phyloP scores from a whole-genome alignment of 176 grass and related monocot genomes.

The Microstegium vimineum region DNA sequence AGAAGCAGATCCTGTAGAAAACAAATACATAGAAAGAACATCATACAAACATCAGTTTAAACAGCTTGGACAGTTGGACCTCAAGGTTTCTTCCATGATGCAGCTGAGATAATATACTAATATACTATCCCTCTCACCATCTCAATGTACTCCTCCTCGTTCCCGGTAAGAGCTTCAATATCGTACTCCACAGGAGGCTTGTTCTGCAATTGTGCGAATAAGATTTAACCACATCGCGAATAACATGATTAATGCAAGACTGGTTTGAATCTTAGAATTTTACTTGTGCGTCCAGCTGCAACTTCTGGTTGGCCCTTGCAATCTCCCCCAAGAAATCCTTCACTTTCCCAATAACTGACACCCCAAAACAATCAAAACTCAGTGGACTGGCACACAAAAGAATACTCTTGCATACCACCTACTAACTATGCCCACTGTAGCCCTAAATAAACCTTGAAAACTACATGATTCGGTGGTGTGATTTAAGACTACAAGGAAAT shows the following conservation, averaged over 20 bases:
- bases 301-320: conserved; percentile 72
- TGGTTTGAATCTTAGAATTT: background rate
- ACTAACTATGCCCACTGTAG: background rate
- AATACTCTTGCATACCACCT: background rate
- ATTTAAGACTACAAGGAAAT: background rate
- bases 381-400: background rate
- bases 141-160: conserved; percentile 82
- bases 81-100: background rate
- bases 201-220: conserved; percentile 40
- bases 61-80: background rate
- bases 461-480: background rate
- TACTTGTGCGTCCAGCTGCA: conserved; percentile 63
- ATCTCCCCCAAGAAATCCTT: conserved; percentile 82
- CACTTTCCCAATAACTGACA: conserved; percentile 72
- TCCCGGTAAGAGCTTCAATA: conserved; percentile 70
- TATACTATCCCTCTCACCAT: conserved; percentile 49
- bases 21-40: background rate
- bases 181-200: conserved; percentile 68
- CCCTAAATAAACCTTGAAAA: background rate
- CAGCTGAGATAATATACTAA: background rate
- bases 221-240: background rate
- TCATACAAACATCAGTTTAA: background rate
- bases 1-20: conserved; percentile 75
- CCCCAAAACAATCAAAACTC: conserved; percentile 14
- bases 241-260: background rate